These are phyloP conservation scores for Ceratobasidium sp. DNA, from an alignment of 1,284 basidiomycete genomes.

Conservation along the genomic window DNA sequence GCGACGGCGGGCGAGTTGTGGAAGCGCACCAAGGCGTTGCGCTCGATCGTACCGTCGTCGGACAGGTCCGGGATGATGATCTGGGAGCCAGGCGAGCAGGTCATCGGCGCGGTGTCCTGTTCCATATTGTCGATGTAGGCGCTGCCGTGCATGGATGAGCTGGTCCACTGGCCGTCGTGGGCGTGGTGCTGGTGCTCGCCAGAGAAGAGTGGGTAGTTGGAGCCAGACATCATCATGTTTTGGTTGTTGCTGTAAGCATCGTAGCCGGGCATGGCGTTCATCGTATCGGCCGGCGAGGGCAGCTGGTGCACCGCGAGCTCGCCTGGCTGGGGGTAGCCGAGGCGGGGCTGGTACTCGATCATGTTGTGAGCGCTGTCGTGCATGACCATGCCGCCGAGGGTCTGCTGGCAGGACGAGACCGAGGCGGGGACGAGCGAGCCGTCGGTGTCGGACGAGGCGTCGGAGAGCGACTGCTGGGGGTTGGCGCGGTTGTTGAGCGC, in stretches of 20 bases:
- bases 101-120: conserved; percentile 17
- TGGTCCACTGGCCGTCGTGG: conserved; percentile 29
- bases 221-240: conserved; percentile 34
- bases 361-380: conserved; percentile 12
- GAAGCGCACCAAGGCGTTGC: conserved; percentile 33
- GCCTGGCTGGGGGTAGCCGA: conserved; percentile 31
- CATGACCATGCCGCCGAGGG: conserved; percentile 38
- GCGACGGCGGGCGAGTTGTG: conserved; percentile 23
- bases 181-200: conserved; percentile 27
- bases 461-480: conserved; percentile 39
- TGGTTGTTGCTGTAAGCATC: conserved; percentile 36
- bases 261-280: conserved; percentile 39
- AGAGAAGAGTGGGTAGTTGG: conserved; percentile 29
- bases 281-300: conserved; percentile 38
- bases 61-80: conserved; percentile 37
- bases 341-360: conserved; percentile 29
- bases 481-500: conserved; percentile 40
- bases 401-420: conserved; percentile 30
- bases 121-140: conserved; percentile 22
- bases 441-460: conserved; percentile 39
- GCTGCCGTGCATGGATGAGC: conserved; percentile 32
- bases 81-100: conserved; percentile 39
- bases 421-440: conserved; percentile 40
- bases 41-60: conserved; percentile 20
- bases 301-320: conserved; percentile 39